phyloP scores from a whole-genome alignment of 371 early-diverging fungal species.

The Mucor ambiguus region DNA sequence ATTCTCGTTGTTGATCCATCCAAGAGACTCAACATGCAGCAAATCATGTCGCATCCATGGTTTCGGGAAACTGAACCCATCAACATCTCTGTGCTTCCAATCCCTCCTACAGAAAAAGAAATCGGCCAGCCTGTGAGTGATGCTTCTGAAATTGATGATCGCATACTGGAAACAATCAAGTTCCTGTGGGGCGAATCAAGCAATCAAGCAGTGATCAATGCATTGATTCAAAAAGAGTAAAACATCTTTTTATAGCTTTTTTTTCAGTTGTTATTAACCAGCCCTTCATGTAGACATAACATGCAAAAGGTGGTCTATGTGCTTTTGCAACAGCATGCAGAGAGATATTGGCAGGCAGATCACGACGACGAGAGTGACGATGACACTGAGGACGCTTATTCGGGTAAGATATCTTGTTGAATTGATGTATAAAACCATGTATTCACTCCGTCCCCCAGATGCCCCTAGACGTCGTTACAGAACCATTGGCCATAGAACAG shows the following conservation, averaged over 20 bases:
- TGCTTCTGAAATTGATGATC: conserved; percentile 48
- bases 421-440: neutral
- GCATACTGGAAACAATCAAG: conserved; percentile 47
- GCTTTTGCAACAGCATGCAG: conserved; percentile 49
- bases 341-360: conserved; percentile 50
- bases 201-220: conserved; percentile 39
- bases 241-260: conserved; percentile 5
- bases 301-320: conserved; percentile 60
- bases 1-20: conserved; percentile 51
- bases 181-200: conserved; percentile 48
- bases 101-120: conserved; percentile 45
- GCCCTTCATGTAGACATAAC: conserved; percentile 36
- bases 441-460: conserved; percentile 3
- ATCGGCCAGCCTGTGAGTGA: conserved; percentile 41
- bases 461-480: conserved; percentile 34
- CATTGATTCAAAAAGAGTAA: conserved; percentile 49
- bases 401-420: conserved; percentile 7
- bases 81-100: conserved; percentile 38
- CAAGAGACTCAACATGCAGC: conserved; percentile 47
- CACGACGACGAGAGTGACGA: conserved; percentile 43
- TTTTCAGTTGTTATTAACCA: neutral
- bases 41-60: conserved; percentile 51
- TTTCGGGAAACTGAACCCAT: conserved; percentile 40
- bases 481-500: conserved; percentile 33
- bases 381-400: conserved; percentile 21